Evolutionary conservation across 2,329 filamentous ascomycete genomes (phyloP), one percentile per base, ranked within the genome.

Genomic region (Ophiostoma populinum): DNA sequence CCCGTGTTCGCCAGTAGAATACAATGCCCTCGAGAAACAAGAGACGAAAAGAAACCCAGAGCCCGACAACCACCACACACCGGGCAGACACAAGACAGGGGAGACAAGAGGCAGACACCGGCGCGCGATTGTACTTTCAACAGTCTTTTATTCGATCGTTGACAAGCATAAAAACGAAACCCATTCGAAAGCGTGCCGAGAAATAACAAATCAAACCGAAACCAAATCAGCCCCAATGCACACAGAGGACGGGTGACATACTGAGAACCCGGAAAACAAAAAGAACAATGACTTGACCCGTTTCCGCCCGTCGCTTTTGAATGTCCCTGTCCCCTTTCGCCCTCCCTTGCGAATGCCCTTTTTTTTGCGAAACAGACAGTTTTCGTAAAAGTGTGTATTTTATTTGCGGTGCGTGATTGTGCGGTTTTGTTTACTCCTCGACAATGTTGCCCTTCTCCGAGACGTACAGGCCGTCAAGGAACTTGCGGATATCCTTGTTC

Each of bases 401-500:
- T 32, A n/a, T 24, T 17, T 34, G n/a, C 17, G 15, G 28, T 32
- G 30, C 21, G 19, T 32, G 30, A 22, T 19, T 22, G 30, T 32
- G 19, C 24, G 30, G 22, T 19, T 22, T 19, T 32, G 15, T 18
- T 30, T 70, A 61, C 47, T 75, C 76, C 56, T 83, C 79, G 51
- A 72, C 69, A 55, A 98, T 77, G 78, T 95, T 93, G 65, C 80
- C 80, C 71, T 83, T 80, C 80, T 98, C 90, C 59, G 86, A 94
- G 57, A 98, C 90, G 73, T 98, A 98, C 63, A 98, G 74, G 77
- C 90, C 90, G 70, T 98, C 92, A 74, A 98, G 77, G 80, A 98
- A 98, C 82, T 94, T 94, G 70, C 92, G 85, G 72, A 98, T 98
- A 93, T 98, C 90, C 85, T 98, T 98, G 82, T 98, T 98, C 64